Conservation (phyloP, 345 rosid genomes). For the Eucalyptus rudis region DNA sequence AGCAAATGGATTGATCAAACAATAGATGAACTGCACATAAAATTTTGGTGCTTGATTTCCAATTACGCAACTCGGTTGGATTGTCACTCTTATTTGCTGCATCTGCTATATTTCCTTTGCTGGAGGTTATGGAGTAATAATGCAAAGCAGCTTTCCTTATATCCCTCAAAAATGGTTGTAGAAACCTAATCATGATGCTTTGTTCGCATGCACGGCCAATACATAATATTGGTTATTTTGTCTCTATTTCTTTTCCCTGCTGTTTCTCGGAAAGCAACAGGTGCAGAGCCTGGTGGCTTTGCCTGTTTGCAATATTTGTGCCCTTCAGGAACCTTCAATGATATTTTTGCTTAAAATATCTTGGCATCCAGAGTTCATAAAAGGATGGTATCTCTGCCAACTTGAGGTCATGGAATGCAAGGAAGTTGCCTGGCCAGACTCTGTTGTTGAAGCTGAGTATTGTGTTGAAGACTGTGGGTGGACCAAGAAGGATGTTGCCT, state of each 20-base stretch:
- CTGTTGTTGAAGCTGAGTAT: slow-evolving; percentile 32
- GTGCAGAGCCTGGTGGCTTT: neutral
- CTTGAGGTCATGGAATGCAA: slow-evolving; percentile 82
- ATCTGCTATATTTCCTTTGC: neutral
- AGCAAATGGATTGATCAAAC: neutral
- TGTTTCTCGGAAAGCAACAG: neutral
- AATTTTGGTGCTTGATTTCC: neutral
- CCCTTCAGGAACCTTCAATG: neutral
- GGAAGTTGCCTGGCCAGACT: slow-evolving; percentile 68
- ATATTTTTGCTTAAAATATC: neutral
- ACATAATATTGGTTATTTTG: neutral
- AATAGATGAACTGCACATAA: neutral
- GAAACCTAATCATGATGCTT: neutral
- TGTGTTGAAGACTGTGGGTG: slow-evolving; percentile 55
- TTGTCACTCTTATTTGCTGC: neutral
- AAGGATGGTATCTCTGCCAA: slow-evolving; percentile 82
- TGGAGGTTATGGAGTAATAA: neutral
- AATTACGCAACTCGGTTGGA: neutral
- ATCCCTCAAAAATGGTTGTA: neutral
- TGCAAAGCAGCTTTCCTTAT: neutral
- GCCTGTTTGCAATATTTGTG: neutral
- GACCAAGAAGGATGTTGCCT: slow-evolving; percentile 52
- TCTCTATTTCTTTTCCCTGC: neutral
- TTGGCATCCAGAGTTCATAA: slow-evolving; percentile 33
- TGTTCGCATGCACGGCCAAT: neutral